Percentiles rank a stretch among this genome's conserved stretches.
Conservation (phyloP, 345 rosid genomes). For the Eutrema japonicum region DNA sequence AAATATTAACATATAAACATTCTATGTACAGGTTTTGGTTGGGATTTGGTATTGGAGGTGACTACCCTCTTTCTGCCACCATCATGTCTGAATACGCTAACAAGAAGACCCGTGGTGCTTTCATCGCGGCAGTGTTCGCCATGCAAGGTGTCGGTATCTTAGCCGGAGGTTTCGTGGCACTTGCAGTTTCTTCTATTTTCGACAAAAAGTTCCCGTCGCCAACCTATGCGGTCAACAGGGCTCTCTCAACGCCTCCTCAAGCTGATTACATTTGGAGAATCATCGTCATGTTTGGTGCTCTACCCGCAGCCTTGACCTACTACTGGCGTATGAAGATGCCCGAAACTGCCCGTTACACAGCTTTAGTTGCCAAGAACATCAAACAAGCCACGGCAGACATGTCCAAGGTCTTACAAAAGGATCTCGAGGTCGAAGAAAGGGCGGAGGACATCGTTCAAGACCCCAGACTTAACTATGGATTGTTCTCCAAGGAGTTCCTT, state of each 20-base stretch:
- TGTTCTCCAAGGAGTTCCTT: slow-evolving; percentile 52
- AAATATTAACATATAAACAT: not conserved
- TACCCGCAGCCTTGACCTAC: slow-evolving; percentile 64
- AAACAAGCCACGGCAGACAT: slow-evolving; percentile 67
- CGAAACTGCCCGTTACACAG: slow-evolving; percentile 81
- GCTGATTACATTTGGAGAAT: slow-evolving; percentile 71
- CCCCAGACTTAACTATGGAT: slow-evolving; percentile 47
- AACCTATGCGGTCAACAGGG: slow-evolving; percentile 38
- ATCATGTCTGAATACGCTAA: slow-evolving; percentile 84
- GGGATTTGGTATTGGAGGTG: slow-evolving; percentile 83
- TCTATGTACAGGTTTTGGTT: slow-evolving; percentile 56
- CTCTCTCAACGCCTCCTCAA: slow-evolving; percentile 57
- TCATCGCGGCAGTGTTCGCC: slow-evolving; percentile 76
- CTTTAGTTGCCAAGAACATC: slow-evolving; percentile 67
- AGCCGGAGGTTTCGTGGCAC: slow-evolving; percentile 64
- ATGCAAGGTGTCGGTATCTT: slow-evolving; percentile 87
- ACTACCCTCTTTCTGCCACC: slow-evolving; percentile 79
- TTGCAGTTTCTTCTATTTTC: slow-evolving; percentile 44
- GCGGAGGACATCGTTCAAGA: slow-evolving; percentile 38
- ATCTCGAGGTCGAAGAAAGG: slow-evolving; percentile 54
- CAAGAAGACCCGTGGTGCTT: slow-evolving; percentile 80
- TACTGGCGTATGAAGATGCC: slow-evolving; percentile 90
- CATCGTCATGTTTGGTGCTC: slow-evolving; percentile 68
- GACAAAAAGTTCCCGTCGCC: slow-evolving; percentile 52
- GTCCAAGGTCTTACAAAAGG: slow-evolving; percentile 75